A percentile compares a stretch with the other conserved stretches of the same genome.
phyloP scores from a whole-genome alignment of 805 yeast genomes.

The Yarrowia keelungensis region DNA sequence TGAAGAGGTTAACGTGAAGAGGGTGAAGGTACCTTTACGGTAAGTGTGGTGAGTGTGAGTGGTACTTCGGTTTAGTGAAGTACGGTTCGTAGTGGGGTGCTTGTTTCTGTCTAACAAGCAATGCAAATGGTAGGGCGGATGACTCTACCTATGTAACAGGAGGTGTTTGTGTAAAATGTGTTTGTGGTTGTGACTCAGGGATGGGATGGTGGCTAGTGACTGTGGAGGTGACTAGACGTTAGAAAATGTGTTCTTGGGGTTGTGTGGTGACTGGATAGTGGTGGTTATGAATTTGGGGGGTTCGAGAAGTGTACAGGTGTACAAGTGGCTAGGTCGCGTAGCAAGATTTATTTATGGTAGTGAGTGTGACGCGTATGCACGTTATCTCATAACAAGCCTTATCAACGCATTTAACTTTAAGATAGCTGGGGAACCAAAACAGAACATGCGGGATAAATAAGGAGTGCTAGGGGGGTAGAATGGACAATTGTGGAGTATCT shows the following conservation, averaged over 20 bases:
- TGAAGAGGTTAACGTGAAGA: too few relatives aligned
- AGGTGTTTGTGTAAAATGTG: conserved; percentile 7
- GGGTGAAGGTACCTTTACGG: not conserved
- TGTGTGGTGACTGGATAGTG: not conserved
- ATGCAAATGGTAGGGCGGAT: conserved; percentile 10
- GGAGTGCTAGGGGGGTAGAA: too few relatives aligned
- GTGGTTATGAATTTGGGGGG: too few relatives aligned
- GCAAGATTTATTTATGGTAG: conserved; percentile 32
- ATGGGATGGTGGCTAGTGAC: conserved; percentile 17
- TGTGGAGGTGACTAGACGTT: not conserved
- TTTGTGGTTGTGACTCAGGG: not conserved
- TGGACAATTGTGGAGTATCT: too few relatives aligned
- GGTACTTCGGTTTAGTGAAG: too few relatives aligned
- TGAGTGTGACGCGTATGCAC: conserved; percentile 32
- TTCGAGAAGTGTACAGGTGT: not conserved
- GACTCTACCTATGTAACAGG: conserved; percentile 11
- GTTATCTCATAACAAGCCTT: conserved; percentile 36
- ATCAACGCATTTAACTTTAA: conserved; percentile 26
- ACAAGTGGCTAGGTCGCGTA: conserved; percentile 30
- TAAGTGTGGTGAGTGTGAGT: not conserved
- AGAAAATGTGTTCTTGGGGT: not conserved
- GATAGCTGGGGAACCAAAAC: conserved; percentile 37
- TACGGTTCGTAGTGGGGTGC: not conserved
- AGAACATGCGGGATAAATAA: not conserved
- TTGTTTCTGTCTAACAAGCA: not conserved